Evolutionary conservation across 176 grass and related monocot species (phyloP).

Genomic region (Oryza brachyantha): DNA sequence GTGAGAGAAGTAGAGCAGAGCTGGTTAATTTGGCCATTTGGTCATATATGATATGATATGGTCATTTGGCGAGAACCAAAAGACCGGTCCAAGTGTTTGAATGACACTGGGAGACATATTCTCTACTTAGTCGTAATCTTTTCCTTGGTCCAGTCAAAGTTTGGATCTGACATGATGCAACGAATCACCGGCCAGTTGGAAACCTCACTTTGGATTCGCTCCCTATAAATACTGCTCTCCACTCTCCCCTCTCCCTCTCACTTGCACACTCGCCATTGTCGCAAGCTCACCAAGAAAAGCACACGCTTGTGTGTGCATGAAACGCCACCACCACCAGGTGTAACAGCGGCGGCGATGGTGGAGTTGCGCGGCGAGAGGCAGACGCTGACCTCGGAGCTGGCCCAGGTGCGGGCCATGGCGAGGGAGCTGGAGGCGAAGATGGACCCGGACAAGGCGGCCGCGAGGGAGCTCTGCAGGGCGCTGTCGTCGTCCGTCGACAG

Average conservation of each 20-base stretch:
- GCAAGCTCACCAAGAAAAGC: background rate
- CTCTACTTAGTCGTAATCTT: slow-evolving; percentile 12
- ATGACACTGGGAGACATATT: background rate
- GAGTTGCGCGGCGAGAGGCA: background rate
- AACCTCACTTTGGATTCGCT: too few relatives aligned
- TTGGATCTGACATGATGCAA: background rate
- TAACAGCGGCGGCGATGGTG: background rate
- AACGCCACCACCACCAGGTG: background rate
- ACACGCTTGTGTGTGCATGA: background rate
- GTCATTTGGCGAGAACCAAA: background rate
- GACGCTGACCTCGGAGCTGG: slow-evolving; percentile 59
- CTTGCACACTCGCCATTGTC: background rate
- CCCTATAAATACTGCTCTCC: too few relatives aligned
- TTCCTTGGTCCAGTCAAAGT: slow-evolving; percentile 45
- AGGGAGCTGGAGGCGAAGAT: slow-evolving; percentile 56
- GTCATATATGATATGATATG: background rate
- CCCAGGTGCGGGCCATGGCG: slow-evolving; percentile 44
- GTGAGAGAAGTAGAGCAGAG: background rate
- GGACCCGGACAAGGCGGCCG: background rate
- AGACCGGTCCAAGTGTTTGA: slow-evolving; percentile 40
- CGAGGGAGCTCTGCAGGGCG: slow-evolving; percentile 40
- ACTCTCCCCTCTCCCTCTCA: background rate
- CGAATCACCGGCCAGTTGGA: background rate
- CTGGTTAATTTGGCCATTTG: background rate
- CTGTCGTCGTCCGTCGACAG: slow-evolving; percentile 47